Base-by-base conservation (phyloP, 352 stramenopile species). In the Phytopythium kandeliae region DNA sequence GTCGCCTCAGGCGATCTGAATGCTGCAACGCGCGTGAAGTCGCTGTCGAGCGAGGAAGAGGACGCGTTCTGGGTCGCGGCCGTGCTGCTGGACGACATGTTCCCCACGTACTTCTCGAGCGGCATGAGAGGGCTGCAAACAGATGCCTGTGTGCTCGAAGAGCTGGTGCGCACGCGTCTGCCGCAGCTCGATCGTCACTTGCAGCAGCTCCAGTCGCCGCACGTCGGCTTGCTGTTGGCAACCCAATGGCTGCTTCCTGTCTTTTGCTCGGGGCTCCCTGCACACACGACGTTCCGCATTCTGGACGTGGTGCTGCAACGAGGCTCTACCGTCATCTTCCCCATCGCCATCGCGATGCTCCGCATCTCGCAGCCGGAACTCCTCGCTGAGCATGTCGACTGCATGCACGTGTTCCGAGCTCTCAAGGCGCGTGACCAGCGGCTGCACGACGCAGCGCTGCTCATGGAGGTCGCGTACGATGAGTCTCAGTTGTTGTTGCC, bases 241-340 rank as follows among this genome's bases (percentile, higher is more conserved):
- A 87, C 71, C 6, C 71, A 80, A n/a, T 89, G 78, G 78, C 42
- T 89, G 10, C 30, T 89, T 25, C 78, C 78, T 0, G 51, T 87
- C 3, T 86, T 78, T 45, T 86, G 75, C n/a, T 67, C 71, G 1
- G 72, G 74, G 9, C 86, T 89, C 44, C 78, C 78, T 4, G 83
- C 68, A 25, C 71, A 86, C 21, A 86, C 71, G 19, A 83, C 63
- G 24, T 85, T 85, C 43, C 69, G 74, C 10, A 58, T 86, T 26
- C 54, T 89, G 21, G 78, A 89, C 35, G 70, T 81, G 11, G 48
- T 89, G 16, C 55, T 89, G 36, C 69, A 72, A 24, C 73, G 87
- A 54, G 63, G 73, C 25, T 75, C 75, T 0, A 56, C 48, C 17
- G 75, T 72, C 2, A 63, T 86, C 11, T 85, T 89, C 44, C 60